Percentiles rank a stretch among this genome's conserved stretches.
Conservation (phyloP, 441 rosid genomes). For the Theobroma grandiflorum region DNA sequence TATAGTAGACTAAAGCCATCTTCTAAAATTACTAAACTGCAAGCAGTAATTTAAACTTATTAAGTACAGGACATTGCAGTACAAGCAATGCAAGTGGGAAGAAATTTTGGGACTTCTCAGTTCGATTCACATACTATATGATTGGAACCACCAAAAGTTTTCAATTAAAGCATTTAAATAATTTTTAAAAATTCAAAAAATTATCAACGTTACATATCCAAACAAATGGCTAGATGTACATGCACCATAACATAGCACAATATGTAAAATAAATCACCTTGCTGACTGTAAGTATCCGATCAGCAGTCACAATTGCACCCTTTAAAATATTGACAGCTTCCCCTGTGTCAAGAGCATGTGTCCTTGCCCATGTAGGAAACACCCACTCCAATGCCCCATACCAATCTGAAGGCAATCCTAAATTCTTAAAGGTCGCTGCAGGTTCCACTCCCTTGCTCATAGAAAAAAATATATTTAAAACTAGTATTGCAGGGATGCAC, state of each 20-base stretch:
- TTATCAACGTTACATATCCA: constrained; percentile 10
- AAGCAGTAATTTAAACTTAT: background rate
- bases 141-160: constrained; percentile 3
- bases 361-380: constrained; percentile 96
- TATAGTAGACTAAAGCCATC: background rate
- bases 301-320: constrained; percentile 95
- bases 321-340: constrained; percentile 94
- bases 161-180: background rate
- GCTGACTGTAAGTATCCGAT: constrained; percentile 91
- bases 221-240: background rate
- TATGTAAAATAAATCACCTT: constrained; percentile 55
- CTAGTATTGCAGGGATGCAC: constrained; percentile 10
- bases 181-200: constrained; percentile 15
- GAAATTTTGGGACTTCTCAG: background rate
- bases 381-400: constrained; percentile 95
- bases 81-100: background rate
- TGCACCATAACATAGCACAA: constrained; percentile 13
- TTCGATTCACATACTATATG: constrained; percentile 8
- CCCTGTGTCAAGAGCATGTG: constrained; percentile 99
- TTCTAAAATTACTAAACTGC: background rate
- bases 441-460: constrained; percentile 90
- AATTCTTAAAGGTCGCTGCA: constrained; percentile 68
- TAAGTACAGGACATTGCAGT: constrained; percentile 5
- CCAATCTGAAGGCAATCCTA: constrained; percentile 90
- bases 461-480: background rate